Evolutionary conservation across 2,329 filamentous ascomycete species (phyloP).

Genomic region (Stemphylium vesicarium): DNA sequence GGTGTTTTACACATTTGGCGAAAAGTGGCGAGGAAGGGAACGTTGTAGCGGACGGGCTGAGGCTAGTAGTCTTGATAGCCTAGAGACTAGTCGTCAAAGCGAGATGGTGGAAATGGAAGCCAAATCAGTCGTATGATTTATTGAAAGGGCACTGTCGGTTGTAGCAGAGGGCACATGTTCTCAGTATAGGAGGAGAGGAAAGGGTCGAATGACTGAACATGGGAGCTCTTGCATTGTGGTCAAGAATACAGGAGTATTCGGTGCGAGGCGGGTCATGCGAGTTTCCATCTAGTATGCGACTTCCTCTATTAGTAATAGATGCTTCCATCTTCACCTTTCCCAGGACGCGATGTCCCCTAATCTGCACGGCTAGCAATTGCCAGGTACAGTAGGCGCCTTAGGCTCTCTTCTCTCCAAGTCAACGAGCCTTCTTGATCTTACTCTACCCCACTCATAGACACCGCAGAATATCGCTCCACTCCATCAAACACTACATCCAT

Average conservation of each 20-base stretch:
- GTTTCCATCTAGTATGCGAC: background rate
- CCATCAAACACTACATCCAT: background rate
- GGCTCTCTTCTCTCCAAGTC: background rate
- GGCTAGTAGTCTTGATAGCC: background rate
- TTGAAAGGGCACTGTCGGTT: background rate
- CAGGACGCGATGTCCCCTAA: background rate
- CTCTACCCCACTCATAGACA: too few relatives aligned
- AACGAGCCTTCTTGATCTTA: background rate
- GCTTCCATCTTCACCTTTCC: background rate
- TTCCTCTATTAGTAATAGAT: background rate
- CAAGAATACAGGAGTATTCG: background rate
- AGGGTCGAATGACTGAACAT: background rate
- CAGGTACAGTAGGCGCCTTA: background rate
- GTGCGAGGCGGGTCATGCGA: background rate
- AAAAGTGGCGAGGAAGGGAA: conserved; percentile 19
- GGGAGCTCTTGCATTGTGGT: background rate
- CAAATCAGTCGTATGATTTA: too few relatives aligned
- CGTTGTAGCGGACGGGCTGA: background rate
- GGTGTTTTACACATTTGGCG: conserved; percentile 53
- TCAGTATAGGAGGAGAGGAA: background rate
- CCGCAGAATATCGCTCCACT: too few relatives aligned
- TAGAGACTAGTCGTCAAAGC: too few relatives aligned
- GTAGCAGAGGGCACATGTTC: background rate
- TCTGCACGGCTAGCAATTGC: background rate
- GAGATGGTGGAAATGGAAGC: too few relatives aligned